phyloP scores from a whole-genome alignment of 306 rosid genomes.

The Vachellia collinsii region DNA sequence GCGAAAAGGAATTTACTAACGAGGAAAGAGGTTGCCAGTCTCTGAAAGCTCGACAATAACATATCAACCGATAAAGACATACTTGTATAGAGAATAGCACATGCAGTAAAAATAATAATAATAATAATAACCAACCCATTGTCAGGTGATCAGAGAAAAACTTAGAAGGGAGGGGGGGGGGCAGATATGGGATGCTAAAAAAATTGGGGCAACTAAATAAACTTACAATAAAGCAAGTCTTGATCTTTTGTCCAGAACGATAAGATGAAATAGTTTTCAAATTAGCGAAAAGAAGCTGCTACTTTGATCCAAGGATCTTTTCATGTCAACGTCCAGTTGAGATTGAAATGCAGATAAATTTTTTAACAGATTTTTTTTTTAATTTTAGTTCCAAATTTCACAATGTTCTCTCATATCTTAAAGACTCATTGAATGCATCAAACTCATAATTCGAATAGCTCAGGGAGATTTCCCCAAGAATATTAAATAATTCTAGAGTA shows the following conservation, averaged over 20 bases:
- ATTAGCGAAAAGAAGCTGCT: background rate
- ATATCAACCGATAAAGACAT: background rate
- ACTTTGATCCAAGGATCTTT: background rate
- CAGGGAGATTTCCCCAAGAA: background rate
- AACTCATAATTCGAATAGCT: background rate
- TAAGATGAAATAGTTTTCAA: background rate
- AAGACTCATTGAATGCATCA: background rate
- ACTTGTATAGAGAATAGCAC: background rate
- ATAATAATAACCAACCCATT: background rate
- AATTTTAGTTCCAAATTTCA: background rate
- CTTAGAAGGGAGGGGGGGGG: background rate
- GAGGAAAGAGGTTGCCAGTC: slow-evolving; percentile 1
- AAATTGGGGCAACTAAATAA: background rate
- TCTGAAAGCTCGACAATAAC: slow-evolving; percentile 4
- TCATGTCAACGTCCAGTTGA: background rate
- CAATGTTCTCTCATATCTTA: background rate
- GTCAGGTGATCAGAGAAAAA: background rate
- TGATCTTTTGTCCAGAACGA: background rate
- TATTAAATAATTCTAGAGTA: background rate
- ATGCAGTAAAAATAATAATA: background rate
- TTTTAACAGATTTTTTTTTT: background rate
- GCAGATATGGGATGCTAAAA: background rate
- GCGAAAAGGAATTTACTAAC: slow-evolving; percentile 19
- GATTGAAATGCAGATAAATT: background rate
- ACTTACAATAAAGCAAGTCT: background rate